These are phyloP conservation scores for Peronosclerospora sorghi DNA, from an alignment of 352 stramenopile species.

Conservation along the genomic window DNA sequence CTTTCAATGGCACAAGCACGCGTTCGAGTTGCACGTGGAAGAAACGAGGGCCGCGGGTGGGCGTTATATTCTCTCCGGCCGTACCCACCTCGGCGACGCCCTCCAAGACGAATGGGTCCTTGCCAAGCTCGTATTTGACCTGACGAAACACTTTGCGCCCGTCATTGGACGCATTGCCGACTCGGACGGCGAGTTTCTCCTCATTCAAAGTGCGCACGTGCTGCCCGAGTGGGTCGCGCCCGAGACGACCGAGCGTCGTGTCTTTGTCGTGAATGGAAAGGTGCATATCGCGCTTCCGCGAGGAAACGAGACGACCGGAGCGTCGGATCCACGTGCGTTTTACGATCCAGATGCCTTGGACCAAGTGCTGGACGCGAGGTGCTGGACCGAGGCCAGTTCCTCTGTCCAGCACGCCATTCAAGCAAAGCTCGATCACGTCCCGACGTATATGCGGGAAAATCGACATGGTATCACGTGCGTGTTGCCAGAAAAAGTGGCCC, in stretches of 20 bases:
- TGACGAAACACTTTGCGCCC: constrained; percentile 23
- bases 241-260: constrained; percentile 33
- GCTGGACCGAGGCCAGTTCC: constrained; percentile 18
- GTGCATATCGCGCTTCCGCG: constrained; percentile 36
- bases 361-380: constrained; percentile 14
- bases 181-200: constrained; percentile 60
- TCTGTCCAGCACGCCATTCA: constrained; percentile 33
- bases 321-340: too few relatives aligned
- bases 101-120: constrained; percentile 69
- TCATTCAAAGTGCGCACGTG: constrained; percentile 63
- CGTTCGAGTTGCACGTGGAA: constrained; percentile 27
- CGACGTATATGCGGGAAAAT: constrained; percentile 35
- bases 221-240: constrained; percentile 59
- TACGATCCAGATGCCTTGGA: constrained; percentile 27
- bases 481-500: constrained; percentile 24
- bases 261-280: constrained; percentile 33
- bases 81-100: constrained; percentile 38
- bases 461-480: constrained; percentile 38
- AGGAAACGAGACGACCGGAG: too few relatives aligned
- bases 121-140: constrained; percentile 31
- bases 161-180: constrained; percentile 34
- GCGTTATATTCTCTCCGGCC: constrained; percentile 26
- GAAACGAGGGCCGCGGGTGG: constrained; percentile 1
- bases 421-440: constrained; percentile 29
- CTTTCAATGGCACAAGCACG: constrained; percentile 49